Percentiles rank a stretch among this genome's conserved stretches.
phyloP scores from a whole-genome alignment of 2,329 filamentous ascomycete genomes.

The Coniochaeta sp. region DNA sequence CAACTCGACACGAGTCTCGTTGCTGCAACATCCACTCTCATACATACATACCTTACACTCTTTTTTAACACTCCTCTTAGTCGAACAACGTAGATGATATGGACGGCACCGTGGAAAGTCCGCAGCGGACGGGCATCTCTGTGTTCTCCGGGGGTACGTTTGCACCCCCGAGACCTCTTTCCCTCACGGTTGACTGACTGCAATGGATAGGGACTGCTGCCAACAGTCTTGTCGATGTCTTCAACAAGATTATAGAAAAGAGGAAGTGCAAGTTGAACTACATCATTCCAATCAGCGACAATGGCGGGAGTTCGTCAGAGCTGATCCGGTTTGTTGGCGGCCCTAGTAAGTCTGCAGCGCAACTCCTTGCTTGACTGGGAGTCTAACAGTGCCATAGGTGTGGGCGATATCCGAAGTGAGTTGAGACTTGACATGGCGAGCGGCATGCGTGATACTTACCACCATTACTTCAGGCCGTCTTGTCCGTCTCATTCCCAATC shows the following conservation, averaged over 20 bases:
- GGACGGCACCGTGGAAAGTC: background rate
- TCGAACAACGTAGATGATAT: background rate
- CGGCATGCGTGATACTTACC: background rate
- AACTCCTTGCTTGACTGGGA: background rate
- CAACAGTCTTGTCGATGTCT: conserved; percentile 88
- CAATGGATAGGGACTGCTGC: conserved; percentile 78
- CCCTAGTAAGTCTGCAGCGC: conserved; percentile 51
- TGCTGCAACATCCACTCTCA: background rate
- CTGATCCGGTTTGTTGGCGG: conserved; percentile 91
- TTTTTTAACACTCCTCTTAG: background rate
- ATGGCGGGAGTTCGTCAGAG: conserved; percentile 89
- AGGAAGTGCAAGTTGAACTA: conserved; percentile 67
- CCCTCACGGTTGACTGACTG: background rate
- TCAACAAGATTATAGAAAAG: conserved; percentile 57
- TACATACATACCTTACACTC: background rate
- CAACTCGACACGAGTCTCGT: background rate
- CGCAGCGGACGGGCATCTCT: conserved; percentile 10
- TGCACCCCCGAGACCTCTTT: background rate
- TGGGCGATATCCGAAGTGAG: conserved; percentile 70
- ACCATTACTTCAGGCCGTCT: conserved; percentile 59
- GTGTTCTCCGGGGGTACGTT: conserved; percentile 18
- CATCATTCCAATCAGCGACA: conserved; percentile 92
- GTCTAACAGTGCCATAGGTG: conserved; percentile 12
- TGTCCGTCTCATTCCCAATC: conserved; percentile 78
- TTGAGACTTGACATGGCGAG: conserved; percentile 4